Evolutionary conservation across 2,329 filamentous ascomycete species (phyloP).

Genomic region (Arthrobotrys megalospora): DNA sequence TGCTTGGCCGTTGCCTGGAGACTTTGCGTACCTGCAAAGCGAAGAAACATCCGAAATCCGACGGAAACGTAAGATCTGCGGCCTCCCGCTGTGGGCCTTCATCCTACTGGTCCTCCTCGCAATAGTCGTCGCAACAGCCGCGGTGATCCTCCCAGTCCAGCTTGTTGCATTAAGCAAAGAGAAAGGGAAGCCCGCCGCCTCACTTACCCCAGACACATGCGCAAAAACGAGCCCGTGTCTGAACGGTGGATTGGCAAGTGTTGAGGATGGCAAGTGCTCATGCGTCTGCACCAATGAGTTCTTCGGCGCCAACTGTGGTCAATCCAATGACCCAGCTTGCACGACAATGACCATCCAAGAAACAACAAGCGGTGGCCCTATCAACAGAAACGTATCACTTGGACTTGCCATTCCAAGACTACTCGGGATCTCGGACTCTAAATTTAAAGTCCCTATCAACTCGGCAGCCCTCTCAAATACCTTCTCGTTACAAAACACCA

Average conservation of each 20-base stretch:
- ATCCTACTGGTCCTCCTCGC: slow-evolving; percentile 77
- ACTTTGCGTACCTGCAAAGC: slow-evolving; percentile 67
- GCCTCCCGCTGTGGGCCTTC: slow-evolving; percentile 85
- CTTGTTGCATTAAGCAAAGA: slow-evolving; percentile 74
- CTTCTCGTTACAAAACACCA: slow-evolving; percentile 81
- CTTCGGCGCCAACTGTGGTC: slow-evolving; percentile 75
- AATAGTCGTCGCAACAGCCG: slow-evolving; percentile 81
- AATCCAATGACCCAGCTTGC: slow-evolving; percentile 72
- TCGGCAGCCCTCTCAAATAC: slow-evolving; percentile 79
- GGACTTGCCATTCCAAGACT: slow-evolving; percentile 84
- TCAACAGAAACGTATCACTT: slow-evolving; percentile 79
- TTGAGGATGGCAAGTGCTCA: slow-evolving; percentile 78
- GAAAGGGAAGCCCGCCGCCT: slow-evolving; percentile 63
- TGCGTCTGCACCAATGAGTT: slow-evolving; percentile 94
- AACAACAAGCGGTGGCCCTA: slow-evolving; percentile 64
- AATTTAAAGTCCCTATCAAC: slow-evolving; percentile 84
- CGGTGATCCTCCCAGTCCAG: slow-evolving; percentile 82
- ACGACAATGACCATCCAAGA: slow-evolving; percentile 70
- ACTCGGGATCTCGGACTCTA: slow-evolving; percentile 75
- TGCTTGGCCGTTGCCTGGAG: slow-evolving; percentile 62
- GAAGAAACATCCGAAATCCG: slow-evolving; percentile 67
- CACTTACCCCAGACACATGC: slow-evolving; percentile 65
- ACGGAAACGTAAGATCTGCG: slow-evolving; percentile 77
- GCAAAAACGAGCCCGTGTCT: slow-evolving; percentile 59
- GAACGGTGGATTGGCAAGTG: slow-evolving; percentile 69